These are phyloP conservation scores for Penicillium maclennaniae DNA, from an alignment of 495 filamentous ascomycete genomes.

Conservation along the genomic window DNA sequence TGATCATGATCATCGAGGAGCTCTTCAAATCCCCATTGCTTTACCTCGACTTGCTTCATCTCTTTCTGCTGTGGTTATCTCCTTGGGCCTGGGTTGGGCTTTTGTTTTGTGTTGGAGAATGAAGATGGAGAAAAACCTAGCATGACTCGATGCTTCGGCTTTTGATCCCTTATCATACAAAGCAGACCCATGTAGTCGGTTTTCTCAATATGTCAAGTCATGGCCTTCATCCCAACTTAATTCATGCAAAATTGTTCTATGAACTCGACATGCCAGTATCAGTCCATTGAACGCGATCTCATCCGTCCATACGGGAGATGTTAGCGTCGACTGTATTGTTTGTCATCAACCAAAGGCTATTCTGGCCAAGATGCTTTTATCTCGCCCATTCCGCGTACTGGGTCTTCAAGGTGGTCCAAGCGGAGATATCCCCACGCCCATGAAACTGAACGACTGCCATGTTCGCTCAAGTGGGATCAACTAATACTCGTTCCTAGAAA, in stretches of 20 bases:
- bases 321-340: background rate
- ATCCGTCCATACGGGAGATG: background rate
- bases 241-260: slow-evolving; percentile 58
- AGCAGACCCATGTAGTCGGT: slow-evolving; percentile 46
- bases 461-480: background rate
- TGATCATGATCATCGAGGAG: slow-evolving; percentile 53
- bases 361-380: slow-evolving; percentile 29
- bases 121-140: slow-evolving; percentile 18
- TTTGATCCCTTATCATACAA: slow-evolving; percentile 53
- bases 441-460: slow-evolving; percentile 34
- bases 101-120: background rate
- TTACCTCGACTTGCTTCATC: slow-evolving; percentile 50
- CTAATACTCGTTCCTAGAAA: background rate
- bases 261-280: slow-evolving; percentile 42
- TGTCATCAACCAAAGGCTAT: background rate
- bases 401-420: slow-evolving; percentile 34
- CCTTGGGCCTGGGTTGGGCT: slow-evolving; percentile 48
- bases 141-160: slow-evolving; percentile 46
- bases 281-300: slow-evolving; percentile 43
- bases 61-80: slow-evolving; percentile 58
- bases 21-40: slow-evolving; percentile 53
- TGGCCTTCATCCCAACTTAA: slow-evolving; percentile 58
- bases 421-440: slow-evolving; percentile 37
- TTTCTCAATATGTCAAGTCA: slow-evolving; percentile 41
- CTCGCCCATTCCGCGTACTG: slow-evolving; percentile 36